Evolutionary conservation across 2,329 filamentous ascomycete species (phyloP).

Genomic region (Purpureocillium lavendulum): DNA sequence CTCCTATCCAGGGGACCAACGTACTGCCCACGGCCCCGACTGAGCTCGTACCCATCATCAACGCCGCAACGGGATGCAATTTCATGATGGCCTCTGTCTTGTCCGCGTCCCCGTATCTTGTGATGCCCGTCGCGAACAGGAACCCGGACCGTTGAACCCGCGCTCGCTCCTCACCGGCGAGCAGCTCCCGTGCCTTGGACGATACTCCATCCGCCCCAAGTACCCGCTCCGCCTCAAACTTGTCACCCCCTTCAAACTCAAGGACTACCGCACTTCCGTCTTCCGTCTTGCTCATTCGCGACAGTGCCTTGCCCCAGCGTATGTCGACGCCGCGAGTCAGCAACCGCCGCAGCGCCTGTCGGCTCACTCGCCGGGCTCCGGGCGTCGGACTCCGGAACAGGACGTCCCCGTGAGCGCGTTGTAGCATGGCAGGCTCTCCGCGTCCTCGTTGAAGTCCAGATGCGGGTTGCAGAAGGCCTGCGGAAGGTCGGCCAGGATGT

Average conservation of each 20-base stretch:
- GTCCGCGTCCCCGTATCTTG: conserved; percentile 13
- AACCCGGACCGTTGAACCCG: conserved; percentile 5
- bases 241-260: conserved; percentile 14
- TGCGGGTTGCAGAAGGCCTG: conserved; percentile 24
- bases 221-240: conserved; percentile 10
- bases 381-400: conserved; percentile 24
- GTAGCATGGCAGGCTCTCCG: conserved; percentile 21
- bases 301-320: conserved; percentile 18
- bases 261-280: conserved; percentile 10
- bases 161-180: background rate
- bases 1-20: conserved; percentile 2
- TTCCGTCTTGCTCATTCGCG: conserved; percentile 1
- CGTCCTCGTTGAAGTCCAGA: conserved; percentile 19
- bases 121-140: conserved; percentile 20
- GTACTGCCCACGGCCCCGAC: conserved; percentile 21
- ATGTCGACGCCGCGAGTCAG: conserved; percentile 23
- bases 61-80: conserved; percentile 20
- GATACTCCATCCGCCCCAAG: conserved; percentile 24
- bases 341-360: conserved; percentile 21
- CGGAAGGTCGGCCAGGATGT: conserved; percentile 18
- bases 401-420: conserved; percentile 24
- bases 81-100: conserved; percentile 17
- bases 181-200: background rate
- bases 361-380: conserved; percentile 23
- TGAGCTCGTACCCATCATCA: conserved; percentile 19